phyloP scores from a whole-genome alignment of 257 asterid species.

The Solanum virginianum region DNA sequence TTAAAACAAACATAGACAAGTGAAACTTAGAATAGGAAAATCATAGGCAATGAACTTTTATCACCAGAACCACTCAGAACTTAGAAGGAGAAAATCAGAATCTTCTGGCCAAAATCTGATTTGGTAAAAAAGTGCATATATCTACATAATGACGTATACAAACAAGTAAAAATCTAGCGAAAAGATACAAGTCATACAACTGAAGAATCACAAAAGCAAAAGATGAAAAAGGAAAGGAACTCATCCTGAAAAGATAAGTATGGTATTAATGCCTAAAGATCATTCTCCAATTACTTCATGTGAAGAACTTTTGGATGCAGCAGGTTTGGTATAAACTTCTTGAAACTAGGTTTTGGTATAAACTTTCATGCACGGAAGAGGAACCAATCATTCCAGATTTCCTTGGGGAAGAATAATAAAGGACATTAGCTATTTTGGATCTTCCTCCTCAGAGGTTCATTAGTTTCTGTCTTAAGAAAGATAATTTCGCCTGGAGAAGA shows the following conservation, averaged over 20 bases:
- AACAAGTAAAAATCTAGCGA: background rate
- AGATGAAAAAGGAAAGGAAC: background rate
- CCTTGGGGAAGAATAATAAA: background rate
- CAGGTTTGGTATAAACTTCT: background rate
- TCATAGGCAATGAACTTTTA: background rate
- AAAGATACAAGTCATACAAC: background rate
- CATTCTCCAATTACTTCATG: background rate
- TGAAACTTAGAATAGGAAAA: background rate
- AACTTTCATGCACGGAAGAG: background rate
- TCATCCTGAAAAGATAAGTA: background rate
- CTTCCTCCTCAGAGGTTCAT: background rate
- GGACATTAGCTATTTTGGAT: background rate
- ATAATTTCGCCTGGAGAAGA: background rate
- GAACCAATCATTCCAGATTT: background rate
- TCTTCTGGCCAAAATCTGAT: background rate
- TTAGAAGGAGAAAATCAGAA: background rate
- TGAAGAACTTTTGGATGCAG: background rate
- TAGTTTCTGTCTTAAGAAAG: background rate
- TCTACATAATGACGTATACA: background rate
- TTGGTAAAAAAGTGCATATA: background rate
- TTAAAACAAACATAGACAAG: background rate
- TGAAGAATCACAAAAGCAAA: background rate
- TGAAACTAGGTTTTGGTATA: background rate
- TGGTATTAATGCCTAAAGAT: background rate
- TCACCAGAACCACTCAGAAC: background rate